phyloP scores from a whole-genome alignment of 495 filamentous ascomycete genomes.

The Lasiosphaeria miniovina region DNA sequence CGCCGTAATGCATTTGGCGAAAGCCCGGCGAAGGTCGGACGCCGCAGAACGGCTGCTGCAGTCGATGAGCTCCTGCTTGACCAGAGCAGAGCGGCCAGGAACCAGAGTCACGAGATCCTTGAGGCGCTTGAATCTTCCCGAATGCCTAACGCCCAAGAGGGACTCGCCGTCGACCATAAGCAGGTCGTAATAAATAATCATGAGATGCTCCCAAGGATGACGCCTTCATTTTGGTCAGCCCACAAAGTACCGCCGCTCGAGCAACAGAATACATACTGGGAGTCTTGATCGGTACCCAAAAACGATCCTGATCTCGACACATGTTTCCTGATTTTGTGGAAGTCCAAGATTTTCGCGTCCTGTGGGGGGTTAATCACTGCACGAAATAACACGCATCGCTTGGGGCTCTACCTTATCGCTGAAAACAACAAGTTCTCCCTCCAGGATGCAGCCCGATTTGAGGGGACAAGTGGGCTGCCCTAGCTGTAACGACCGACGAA shows the following conservation, averaged over 20 bases:
- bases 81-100: slow-evolving; percentile 57
- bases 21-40: slow-evolving; percentile 54
- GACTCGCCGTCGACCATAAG: slow-evolving; percentile 68
- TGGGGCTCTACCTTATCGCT: slow-evolving; percentile 50
- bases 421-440: slow-evolving; percentile 80
- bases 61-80: slow-evolving; percentile 60
- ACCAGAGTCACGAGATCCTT: slow-evolving; percentile 54
- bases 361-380: slow-evolving; percentile 13
- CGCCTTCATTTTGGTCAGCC: slow-evolving; percentile 37
- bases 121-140: slow-evolving; percentile 57
- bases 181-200: slow-evolving; percentile 81
- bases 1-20: slow-evolving; percentile 61
- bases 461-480: slow-evolving; percentile 55
- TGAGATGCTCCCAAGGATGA: slow-evolving; percentile 70
- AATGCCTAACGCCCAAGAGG: slow-evolving; percentile 58
- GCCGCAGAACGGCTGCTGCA: slow-evolving; percentile 50
- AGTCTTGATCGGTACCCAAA: slow-evolving; percentile 66
- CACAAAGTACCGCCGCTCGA: neutral
- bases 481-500: slow-evolving; percentile 57
- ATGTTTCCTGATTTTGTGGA: slow-evolving; percentile 79
- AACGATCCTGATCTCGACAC: slow-evolving; percentile 69
- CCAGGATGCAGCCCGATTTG: slow-evolving; percentile 65
- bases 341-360: slow-evolving; percentile 58
- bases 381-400: neutral
- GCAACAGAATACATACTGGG: slow-evolving; percentile 46